Evolutionary conservation across 2,329 filamentous ascomycete genomes (phyloP).

Genomic region (Achaetomium macrosporum): DNA sequence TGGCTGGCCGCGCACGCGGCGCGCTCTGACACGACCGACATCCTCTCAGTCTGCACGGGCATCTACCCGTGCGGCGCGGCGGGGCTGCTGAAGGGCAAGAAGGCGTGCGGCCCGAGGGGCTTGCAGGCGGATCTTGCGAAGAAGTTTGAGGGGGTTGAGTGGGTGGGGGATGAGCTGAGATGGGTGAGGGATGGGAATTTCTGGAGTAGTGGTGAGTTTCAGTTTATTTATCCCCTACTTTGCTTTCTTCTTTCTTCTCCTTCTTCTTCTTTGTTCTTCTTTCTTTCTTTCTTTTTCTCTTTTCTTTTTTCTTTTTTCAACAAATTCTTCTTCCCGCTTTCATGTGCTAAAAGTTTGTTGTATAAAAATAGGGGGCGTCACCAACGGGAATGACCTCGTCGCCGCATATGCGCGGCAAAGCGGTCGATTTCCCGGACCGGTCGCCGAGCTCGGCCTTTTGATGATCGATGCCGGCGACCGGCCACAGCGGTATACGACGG

Average conservation of each 20-base stretch:
- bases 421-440: slow-evolving; percentile 36
- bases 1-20: slow-evolving; percentile 41
- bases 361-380: slow-evolving; percentile 40
- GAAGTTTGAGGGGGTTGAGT: slow-evolving; percentile 35
- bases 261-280: background rate
- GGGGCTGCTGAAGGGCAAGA: slow-evolving; percentile 42
- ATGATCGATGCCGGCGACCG: slow-evolving; percentile 47
- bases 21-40: slow-evolving; percentile 38
- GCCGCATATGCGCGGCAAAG: slow-evolving; percentile 44
- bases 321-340: too few species aligned
- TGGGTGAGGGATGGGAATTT: slow-evolving; percentile 50
- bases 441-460: slow-evolving; percentile 40
- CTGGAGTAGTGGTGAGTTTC: slow-evolving; percentile 46
- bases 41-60: slow-evolving; percentile 49
- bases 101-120: slow-evolving; percentile 41
- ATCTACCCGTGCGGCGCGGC: slow-evolving; percentile 43
- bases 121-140: slow-evolving; percentile 36
- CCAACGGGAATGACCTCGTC: slow-evolving; percentile 52
- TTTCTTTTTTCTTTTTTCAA: too few species aligned
- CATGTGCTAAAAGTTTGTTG: too few species aligned
- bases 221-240: background rate
- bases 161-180: slow-evolving; percentile 42
- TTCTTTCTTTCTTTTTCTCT: background rate
- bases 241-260: too few species aligned
- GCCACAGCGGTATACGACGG: slow-evolving; percentile 37